These are phyloP conservation scores for Melanopsichium pennsylvanicum DNA, from an alignment of 1,284 basidiomycete genomes.

Conservation along the genomic window DNA sequence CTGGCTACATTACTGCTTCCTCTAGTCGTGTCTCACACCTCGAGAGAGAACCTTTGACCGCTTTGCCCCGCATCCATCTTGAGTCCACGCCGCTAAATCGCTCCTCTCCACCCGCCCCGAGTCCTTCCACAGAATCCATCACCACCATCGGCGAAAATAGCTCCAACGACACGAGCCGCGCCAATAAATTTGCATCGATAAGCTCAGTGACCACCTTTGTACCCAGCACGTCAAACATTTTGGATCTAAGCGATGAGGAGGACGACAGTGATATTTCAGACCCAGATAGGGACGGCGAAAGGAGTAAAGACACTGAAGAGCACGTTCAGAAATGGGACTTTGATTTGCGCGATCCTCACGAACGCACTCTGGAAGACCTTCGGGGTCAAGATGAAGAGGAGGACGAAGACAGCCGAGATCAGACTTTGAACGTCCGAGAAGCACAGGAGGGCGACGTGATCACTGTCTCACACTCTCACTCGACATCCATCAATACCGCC, in stretches of 20 bases:
- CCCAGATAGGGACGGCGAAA: not conserved
- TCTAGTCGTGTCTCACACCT: conserved; percentile 24
- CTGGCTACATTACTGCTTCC: conserved; percentile 29
- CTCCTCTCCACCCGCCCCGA: not conserved
- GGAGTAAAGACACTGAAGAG: not conserved
- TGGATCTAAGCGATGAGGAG: conserved; percentile 11
- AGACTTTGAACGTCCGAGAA: conserved; percentile 9
- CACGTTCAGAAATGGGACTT: conserved; percentile 22
- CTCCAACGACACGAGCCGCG: conserved; percentile 3
- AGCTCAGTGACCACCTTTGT: conserved; percentile 41
- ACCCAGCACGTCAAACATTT: conserved; percentile 8
- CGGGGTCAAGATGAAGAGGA: not conserved
- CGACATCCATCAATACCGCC: conserved; percentile 21
- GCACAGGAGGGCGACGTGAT: conserved; percentile 28
- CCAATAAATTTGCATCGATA: conserved; percentile 8
- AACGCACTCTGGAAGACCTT: conserved; percentile 15
- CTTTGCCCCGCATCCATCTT: conserved; percentile 8
- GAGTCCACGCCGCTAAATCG: conserved; percentile 8
- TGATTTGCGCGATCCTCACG: conserved; percentile 25
- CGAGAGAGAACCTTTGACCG: conserved; percentile 13
- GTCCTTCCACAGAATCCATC: conserved; percentile 12
- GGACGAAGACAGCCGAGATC: conserved; percentile 1
- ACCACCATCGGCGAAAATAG: not conserved
- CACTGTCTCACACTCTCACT: conserved; percentile 27
- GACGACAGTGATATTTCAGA: conserved; percentile 2